Base-by-base conservation (phyloP, 2,329 filamentous ascomycete genomes). In the Ophiocordyceps camponoti-floridani region DNA sequence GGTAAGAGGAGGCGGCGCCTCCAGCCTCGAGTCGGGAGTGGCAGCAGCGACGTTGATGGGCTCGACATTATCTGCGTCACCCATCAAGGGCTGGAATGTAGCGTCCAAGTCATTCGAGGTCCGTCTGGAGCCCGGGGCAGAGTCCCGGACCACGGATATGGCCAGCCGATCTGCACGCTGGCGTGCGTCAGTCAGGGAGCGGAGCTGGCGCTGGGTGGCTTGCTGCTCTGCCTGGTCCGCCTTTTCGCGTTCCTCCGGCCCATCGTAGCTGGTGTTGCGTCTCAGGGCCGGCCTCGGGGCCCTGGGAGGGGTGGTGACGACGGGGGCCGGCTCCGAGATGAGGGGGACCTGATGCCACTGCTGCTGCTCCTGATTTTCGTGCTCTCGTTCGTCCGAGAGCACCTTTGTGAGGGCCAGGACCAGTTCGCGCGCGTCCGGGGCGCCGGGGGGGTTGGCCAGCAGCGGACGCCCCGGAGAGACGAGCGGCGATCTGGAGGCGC, bases 181-280 rank as follows among this genome's bases (percentile, higher is more conserved):
- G 16, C 61, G 56, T 43, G 63, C 63, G 49, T 64, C 61, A 16
- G 58, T 60, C 43, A 65, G 62, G 44, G 63, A 66, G 38, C 57
- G 59, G 16, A 62, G 54, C 46, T 63, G 59, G 6, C 62, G 58
- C 49, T 63, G 53, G 2, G 56, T 58, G n/a, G 59, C 56, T 43
- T 49, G 53, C 35, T 58, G 54, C 52, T 66, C 63, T 10, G 63
- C 63, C 37, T 54, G 53, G 46, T 66, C 63, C 26, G 63, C 63
- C 49, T 55, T 57, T 48, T 66, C 56, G 10, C 60, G 54, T 52
- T 66, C 63, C 49, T 59, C 55, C 1, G 62, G 62, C 12, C 53
- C 62, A 46, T 65, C 60, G 45, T 66, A 66, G 49, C 63, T 66
- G 40, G 63, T 66, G 49, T 65, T 66, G 38, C 63, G 61, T 49